phyloP scores from a whole-genome alignment of 441 rosid genomes.

The Lepidium campestre region DNA sequence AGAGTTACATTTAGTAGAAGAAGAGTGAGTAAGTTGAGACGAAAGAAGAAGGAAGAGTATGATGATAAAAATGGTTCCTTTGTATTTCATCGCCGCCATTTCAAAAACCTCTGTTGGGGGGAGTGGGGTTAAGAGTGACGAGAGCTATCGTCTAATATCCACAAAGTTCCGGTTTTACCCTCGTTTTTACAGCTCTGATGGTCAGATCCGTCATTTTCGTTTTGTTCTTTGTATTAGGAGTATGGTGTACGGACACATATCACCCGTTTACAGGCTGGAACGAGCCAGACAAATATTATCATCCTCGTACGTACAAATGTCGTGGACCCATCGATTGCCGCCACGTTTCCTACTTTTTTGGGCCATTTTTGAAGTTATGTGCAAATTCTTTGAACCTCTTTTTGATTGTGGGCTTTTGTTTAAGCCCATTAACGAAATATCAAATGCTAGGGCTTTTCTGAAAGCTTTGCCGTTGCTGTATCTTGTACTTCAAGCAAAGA shows the following conservation, averaged over 20 bases:
- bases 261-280: conserved; percentile 24
- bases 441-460: neutral
- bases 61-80: conserved; percentile 23
- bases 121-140: neutral
- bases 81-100: conserved; percentile 27
- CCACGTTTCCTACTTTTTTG: conserved; percentile 12
- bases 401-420: neutral
- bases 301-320: conserved; percentile 25
- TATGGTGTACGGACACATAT: conserved; percentile 13
- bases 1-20: conserved; percentile 19
- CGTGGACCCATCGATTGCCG: neutral
- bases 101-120: neutral
- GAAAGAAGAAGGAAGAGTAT: conserved; percentile 7
- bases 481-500: neutral
- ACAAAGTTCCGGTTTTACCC: conserved; percentile 13
- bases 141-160: conserved; percentile 18
- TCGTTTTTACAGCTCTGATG: conserved; percentile 11
- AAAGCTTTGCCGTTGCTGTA: neutral
- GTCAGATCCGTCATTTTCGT: conserved; percentile 4
- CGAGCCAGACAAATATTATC: conserved; percentile 23
- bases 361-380: too few relatives aligned
- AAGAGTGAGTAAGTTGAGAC: conserved; percentile 2
- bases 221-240: neutral
- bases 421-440: neutral
- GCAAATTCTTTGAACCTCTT: too few relatives aligned